Conservation (phyloP, 2,329 filamentous ascomycete genomes). For the Phaeosphaeriaceae sp. region DNA sequence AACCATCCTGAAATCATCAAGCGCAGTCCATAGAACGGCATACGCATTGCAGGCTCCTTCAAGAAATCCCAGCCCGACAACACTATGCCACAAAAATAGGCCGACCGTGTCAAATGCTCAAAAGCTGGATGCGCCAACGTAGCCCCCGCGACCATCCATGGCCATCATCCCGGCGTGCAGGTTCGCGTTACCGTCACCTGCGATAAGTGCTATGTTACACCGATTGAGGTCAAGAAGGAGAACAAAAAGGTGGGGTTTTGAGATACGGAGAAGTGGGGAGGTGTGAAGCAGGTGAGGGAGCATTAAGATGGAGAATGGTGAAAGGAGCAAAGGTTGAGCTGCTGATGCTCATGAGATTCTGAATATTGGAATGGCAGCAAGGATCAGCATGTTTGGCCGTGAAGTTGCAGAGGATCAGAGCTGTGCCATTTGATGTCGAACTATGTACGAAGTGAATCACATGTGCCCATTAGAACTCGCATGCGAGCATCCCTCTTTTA, state of each 20-base stretch:
- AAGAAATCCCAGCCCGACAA: not conserved
- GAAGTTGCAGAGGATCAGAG: not conserved
- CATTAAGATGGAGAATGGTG: not conserved
- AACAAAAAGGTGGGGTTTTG: not conserved
- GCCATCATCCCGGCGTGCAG: not conserved
- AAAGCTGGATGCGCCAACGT: constrained; percentile 2
- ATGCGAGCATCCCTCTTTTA: not conserved
- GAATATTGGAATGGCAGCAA: not conserved
- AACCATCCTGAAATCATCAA: constrained; percentile 2
- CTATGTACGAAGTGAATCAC: not conserved
- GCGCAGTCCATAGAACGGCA: constrained; percentile 8
- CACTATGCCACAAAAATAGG: not conserved
- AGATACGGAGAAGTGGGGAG: not conserved
- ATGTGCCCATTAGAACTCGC: not conserved
- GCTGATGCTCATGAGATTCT: not conserved
- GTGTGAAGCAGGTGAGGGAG: not conserved
- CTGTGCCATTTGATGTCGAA: not conserved
- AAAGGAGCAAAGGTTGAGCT: not conserved
- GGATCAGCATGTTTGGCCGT: not conserved
- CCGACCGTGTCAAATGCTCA: not conserved
- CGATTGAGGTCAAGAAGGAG: not conserved
- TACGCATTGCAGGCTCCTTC: not conserved
- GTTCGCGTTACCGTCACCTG: constrained; percentile 6
- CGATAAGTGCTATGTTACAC: constrained; percentile 4
- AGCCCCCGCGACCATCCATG: constrained; percentile 1